phyloP scores from a whole-genome alignment of 2,329 filamentous ascomycete genomes.

The Blastomyces silverae region DNA sequence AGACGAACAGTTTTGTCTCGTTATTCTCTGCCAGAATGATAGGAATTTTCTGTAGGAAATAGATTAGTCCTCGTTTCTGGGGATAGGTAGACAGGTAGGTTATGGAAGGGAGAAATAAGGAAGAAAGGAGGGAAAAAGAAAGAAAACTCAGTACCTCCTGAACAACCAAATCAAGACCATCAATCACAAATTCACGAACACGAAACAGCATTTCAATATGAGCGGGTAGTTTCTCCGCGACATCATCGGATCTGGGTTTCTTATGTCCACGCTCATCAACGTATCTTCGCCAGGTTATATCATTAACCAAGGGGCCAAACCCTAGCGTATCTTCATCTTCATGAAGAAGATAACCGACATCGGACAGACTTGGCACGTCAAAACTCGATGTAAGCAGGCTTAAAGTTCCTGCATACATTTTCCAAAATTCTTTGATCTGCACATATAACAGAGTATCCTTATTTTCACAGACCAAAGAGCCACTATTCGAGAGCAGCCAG shows the following conservation, averaged over 20 bases:
- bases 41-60: slow-evolving; percentile 38
- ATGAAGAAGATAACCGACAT: slow-evolving; percentile 57
- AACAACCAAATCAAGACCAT: slow-evolving; percentile 54
- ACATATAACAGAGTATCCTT: slow-evolving; percentile 51
- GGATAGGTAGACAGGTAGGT: slow-evolving; percentile 11
- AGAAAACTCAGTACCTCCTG: slow-evolving; percentile 34
- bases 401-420: slow-evolving; percentile 56
- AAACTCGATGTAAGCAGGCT: slow-evolving; percentile 55
- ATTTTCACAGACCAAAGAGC: slow-evolving; percentile 48
- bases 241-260: slow-evolving; percentile 49
- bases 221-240: slow-evolving; percentile 48
- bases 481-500: slow-evolving; percentile 56
- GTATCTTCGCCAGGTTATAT: slow-evolving; percentile 48
- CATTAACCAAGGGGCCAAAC: slow-evolving; percentile 54
- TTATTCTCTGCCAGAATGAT: slow-evolving; percentile 43
- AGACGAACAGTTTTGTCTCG: slow-evolving; percentile 45
- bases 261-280: slow-evolving; percentile 38
- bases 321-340: slow-evolving; percentile 62
- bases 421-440: slow-evolving; percentile 58
- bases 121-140: slow-evolving; percentile 25
- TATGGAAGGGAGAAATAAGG: slow-evolving; percentile 19
- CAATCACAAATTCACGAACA: slow-evolving; percentile 56
- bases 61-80: slow-evolving; percentile 24
- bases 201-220: slow-evolving; percentile 62
- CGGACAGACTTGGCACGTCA: slow-evolving; percentile 50